A percentile compares a stretch with the other conserved stretches of the same genome.
These are phyloP conservation scores for Annulohypoxylon maeteangense DNA, from an alignment of 495 filamentous ascomycete genomes.

Conservation along the genomic window DNA sequence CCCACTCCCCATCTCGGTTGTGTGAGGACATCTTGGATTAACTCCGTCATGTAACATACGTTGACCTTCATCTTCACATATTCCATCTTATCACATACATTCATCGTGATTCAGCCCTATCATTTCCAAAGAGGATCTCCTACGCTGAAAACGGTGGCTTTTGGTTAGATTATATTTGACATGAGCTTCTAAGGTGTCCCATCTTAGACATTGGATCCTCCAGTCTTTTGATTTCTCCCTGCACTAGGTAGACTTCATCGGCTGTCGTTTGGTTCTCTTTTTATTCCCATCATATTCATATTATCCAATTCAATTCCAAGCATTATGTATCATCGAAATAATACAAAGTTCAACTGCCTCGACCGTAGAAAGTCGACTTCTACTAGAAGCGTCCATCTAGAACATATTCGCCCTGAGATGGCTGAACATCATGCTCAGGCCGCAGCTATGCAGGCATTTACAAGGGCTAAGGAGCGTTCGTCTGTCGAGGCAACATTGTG, in stretches of 20 bases:
- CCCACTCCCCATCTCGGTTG: not conserved
- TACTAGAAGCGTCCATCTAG: slow-evolving; percentile 58
- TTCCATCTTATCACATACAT: slow-evolving; percentile 38
- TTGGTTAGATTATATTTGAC: slow-evolving; percentile 41
- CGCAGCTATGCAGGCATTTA: slow-evolving; percentile 75
- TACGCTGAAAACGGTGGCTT: slow-evolving; percentile 23
- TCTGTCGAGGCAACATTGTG: slow-evolving; percentile 39
- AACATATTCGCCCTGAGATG: slow-evolving; percentile 64
- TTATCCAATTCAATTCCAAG: not conserved
- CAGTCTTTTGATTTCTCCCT: not conserved
- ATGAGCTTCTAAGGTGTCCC: not conserved
- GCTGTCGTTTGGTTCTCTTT: not conserved
- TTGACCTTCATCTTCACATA: slow-evolving; percentile 25
- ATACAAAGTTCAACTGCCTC: slow-evolving; percentile 55
- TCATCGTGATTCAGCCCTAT: slow-evolving; percentile 38
- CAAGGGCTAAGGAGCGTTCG: slow-evolving; percentile 62
- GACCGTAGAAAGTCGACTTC: slow-evolving; percentile 73
- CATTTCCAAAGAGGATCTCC: slow-evolving; percentile 25
- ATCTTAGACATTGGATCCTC: slow-evolving; percentile 12
- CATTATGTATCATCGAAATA: slow-evolving; percentile 44
- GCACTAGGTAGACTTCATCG: not conserved
- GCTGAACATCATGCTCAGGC: slow-evolving; percentile 71
- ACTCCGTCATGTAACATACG: not conserved
- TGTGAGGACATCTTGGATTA: not conserved
- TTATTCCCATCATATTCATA: slow-evolving; percentile 9